Base-by-base conservation (phyloP, 352 stramenopile species). In the Phytophthora kernoviae region DNA sequence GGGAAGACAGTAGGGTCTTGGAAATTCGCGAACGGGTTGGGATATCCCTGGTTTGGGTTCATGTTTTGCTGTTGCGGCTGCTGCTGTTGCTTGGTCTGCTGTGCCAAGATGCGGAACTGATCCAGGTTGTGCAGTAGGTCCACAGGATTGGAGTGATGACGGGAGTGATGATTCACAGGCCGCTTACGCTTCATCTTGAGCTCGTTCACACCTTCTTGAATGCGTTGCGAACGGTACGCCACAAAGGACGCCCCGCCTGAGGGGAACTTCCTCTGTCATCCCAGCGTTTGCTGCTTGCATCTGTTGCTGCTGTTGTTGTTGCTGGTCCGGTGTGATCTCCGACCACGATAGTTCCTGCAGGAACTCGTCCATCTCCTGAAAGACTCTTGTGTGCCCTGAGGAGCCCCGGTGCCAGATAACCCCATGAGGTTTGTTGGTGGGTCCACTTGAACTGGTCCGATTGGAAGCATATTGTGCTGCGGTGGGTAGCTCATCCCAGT, bases 141-240 rank as follows among this genome's bases (percentile, higher is more conserved):
- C n/a, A 91, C 81, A 6, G 83, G 83, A 53, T 90, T 92, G 48
- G 83, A 90, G 73, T 89, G 80, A 54, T 86, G 75, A 2, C 83
- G 75, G 51, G 70, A 64, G 59, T 92, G 83, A 47, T 83, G 69
- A 44, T 55, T 73, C 18, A 67, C 57, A 0, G 82, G 74, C 5
- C 83, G 80, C 48, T 92, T 92, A 37, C 81, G 83, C 58, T 92
- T 92, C 81, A 92, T 90, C 62, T 89, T 86, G 60, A 88, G 72
- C 57, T 87, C 77, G 14, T 88, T 84, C 32, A 88, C 67, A 43
- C 75, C 79, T 21, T 80, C 76, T 36, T 88, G 77, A 39, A 91
- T 87, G 39, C 81, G 80, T 48, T 88, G 80, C 26, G 80, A 75
- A 30, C 71, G 80, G 40, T 83, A 84, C 6, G 65, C 68, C n/a